Percentiles rank a stretch among this genome's conserved stretches.
These are phyloP conservation scores for Penicillium sp. DNA, from an alignment of 2,329 filamentous ascomycete genomes.

Conservation along the genomic window DNA sequence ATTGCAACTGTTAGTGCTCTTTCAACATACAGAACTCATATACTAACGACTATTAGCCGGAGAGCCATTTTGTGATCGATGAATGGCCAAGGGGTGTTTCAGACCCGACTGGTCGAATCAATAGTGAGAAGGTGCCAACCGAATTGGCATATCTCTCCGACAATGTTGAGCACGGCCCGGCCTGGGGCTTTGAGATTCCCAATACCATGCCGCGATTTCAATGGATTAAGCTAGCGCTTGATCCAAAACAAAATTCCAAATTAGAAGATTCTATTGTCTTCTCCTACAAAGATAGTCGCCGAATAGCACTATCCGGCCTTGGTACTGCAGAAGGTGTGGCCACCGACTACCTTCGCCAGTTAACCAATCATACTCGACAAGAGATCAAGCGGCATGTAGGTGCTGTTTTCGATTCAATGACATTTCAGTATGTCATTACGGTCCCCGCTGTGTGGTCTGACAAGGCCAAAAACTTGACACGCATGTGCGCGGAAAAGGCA, in stretches of 20 bases:
- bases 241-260: background rate
- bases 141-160: background rate
- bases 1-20: background rate
- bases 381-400: background rate
- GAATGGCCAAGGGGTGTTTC: background rate
- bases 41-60: background rate
- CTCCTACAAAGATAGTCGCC: background rate
- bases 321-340: background rate
- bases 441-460: slow-evolving; percentile 34
- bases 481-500: slow-evolving; percentile 15
- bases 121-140: background rate
- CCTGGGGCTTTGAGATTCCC: background rate
- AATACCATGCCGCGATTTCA: background rate
- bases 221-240: background rate
- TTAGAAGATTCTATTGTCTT: background rate
- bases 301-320: background rate
- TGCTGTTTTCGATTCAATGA: slow-evolving; percentile 6
- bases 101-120: background rate
- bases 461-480: slow-evolving; percentile 19
- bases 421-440: slow-evolving; percentile 26
- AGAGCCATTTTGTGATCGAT: background rate
- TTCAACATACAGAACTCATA: background rate
- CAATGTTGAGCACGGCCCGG: background rate
- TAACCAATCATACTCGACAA: background rate
- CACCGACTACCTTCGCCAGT: background rate